Evolutionary conservation across 139 green algal species (phyloP).

Genomic region (Zygnema circumcarinatum): DNA sequence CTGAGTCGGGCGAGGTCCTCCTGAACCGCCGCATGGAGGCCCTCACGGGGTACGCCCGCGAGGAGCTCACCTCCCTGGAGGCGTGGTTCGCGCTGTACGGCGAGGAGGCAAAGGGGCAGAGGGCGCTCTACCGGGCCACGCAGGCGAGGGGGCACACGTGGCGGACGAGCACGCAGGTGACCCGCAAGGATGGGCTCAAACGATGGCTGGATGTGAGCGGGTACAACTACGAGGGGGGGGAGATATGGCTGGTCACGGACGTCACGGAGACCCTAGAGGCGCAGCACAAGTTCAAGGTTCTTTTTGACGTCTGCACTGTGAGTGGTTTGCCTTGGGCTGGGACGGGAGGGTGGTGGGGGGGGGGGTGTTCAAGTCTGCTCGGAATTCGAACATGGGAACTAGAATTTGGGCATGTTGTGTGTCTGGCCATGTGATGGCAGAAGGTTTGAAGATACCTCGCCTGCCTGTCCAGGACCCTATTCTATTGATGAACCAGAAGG

Average conservation of each 20-base stretch:
- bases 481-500: constrained; percentile 15
- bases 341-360: not conserved
- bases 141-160: not conserved
- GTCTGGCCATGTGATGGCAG: too few relatives aligned
- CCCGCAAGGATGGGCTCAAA: constrained; percentile 25
- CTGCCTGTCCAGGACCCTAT: constrained; percentile 1
- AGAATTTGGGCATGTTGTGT: too few relatives aligned
- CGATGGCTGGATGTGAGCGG: constrained; percentile 22
- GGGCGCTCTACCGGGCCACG: not conserved
- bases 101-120: constrained; percentile 4
- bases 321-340: not conserved
- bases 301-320: constrained; percentile 49
- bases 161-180: not conserved
- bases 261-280: constrained; percentile 20
- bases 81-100: constrained; percentile 16
- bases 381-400: too few relatives aligned
- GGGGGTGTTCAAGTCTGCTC: not conserved
- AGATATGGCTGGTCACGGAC: constrained; percentile 40
- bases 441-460: too few relatives aligned
- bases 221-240: constrained; percentile 21
- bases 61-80: constrained; percentile 15
- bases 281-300: constrained; percentile 35
- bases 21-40: constrained; percentile 22
- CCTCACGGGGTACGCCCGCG: constrained; percentile 4
- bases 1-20: not conserved